Base-by-base conservation (phyloP, 1,139 yeast species). In the Petasospora rhodanensis region DNA sequence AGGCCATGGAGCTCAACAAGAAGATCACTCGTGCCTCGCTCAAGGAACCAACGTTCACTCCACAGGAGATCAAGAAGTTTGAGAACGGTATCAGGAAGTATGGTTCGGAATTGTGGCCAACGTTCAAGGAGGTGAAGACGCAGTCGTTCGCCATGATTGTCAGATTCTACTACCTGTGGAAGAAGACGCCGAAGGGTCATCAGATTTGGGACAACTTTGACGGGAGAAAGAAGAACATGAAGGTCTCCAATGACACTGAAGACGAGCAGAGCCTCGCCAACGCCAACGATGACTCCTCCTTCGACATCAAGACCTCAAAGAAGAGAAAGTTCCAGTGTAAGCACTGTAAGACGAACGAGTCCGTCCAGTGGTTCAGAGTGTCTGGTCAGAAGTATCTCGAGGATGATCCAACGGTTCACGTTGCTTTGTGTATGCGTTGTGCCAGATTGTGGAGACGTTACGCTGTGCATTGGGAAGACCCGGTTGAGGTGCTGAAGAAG, bases 381-480 rank as follows among this genome's bases (percentile, higher is more conserved):
- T 81, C 93, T 1, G 94, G 93, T 0, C 41, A 26, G 7, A 47
- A 42, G 18, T 65, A 58, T 41, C 51, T 61, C 1, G 73, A 70
- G 26, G 69, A 67, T 1, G 57, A 45, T 0, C 36, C 52, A 2
- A 59, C 59, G 24, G 54, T 54, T 1, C 51, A 68, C 1, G 55
- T 65, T 9, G 96, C 87, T 0, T 62, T 91, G 13, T 91, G 98
- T 55, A 62, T 72, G 29, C 67, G 97, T 35, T 91, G 98, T 63
- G 96, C 96, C 0, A 68, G 80, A 38, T 56, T 91, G 25, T 91
- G 98, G 98, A 68, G 96, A 54, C 64, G 93, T 26, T 91, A 91
- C 55, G 96, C 89, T 0, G 79, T 84, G 1, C 67, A 68, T n/a
- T 91, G 98, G 97, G 87, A 79, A 46, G 76, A 76, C 29, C 95